Evolutionary conservation across 768 basidiomycete genomes (phyloP).

Genomic region (Dacryopinax primogenitus): DNA sequence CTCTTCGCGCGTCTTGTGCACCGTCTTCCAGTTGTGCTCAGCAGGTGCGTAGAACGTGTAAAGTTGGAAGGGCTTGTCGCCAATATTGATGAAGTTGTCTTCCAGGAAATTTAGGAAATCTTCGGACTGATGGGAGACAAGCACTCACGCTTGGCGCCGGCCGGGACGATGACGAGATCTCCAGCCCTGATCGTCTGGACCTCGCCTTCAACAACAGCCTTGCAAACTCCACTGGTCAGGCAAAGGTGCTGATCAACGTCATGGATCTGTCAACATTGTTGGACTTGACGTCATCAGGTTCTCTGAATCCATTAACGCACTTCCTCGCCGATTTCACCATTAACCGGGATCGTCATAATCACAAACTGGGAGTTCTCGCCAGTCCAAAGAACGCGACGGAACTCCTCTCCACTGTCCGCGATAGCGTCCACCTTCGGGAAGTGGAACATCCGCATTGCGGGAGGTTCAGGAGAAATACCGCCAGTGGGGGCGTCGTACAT

Average conservation of each 20-base stretch:
- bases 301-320: constrained; percentile 16
- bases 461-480: neutral
- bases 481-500: neutral
- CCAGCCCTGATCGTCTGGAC: neutral
- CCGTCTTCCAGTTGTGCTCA: constrained; percentile 17
- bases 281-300: too few relatives aligned
- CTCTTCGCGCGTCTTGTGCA: constrained; percentile 17
- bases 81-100: constrained; percentile 6
- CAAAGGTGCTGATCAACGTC: neutral
- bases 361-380: constrained; percentile 28
- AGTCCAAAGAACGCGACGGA: constrained; percentile 29
- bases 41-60: constrained; percentile 15
- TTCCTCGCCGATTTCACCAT: constrained; percentile 31
- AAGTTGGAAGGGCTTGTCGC: neutral
- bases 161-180: neutral
- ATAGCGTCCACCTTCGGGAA: constrained; percentile 25
- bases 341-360: constrained; percentile 30
- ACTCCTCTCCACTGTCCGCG: constrained; percentile 24
- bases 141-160: neutral
- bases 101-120: neutral
- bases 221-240: neutral
- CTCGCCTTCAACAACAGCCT: neutral
- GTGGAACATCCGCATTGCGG: constrained; percentile 22
- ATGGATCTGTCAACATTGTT: neutral
- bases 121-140: neutral